These are phyloP conservation scores for Pyrenochaeta sp. DNA, from an alignment of 2,329 filamentous ascomycete genomes.

Conservation along the genomic window DNA sequence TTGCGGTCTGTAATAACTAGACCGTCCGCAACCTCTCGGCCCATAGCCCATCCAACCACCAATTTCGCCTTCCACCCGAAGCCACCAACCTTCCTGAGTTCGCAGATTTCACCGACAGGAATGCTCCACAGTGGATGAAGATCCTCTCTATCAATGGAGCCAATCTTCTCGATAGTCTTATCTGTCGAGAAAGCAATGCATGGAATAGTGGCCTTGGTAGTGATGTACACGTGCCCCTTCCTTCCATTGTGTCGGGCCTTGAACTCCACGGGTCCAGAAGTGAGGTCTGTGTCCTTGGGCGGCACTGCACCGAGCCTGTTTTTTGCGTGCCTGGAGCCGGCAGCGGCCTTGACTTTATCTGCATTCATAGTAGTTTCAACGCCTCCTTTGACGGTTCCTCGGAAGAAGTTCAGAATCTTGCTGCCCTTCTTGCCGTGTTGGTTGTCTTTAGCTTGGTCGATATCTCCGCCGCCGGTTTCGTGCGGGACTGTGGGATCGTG, in stretches of 20 bases:
- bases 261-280: slow-evolving; percentile 78
- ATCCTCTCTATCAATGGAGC: slow-evolving; percentile 59
- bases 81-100: slow-evolving; percentile 81
- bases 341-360: slow-evolving; percentile 74
- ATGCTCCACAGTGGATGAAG: slow-evolving; percentile 72
- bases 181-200: slow-evolving; percentile 72
- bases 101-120: slow-evolving; percentile 73
- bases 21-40: slow-evolving; percentile 77
- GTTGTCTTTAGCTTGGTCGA: slow-evolving; percentile 58
- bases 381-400: slow-evolving; percentile 72
- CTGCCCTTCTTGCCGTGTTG: slow-evolving; percentile 59
- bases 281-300: slow-evolving; percentile 52
- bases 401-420: slow-evolving; percentile 71
- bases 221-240: slow-evolving; percentile 76
- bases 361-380: slow-evolving; percentile 77
- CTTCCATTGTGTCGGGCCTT: slow-evolving; percentile 74
- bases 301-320: slow-evolving; percentile 76
- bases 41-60: slow-evolving; percentile 80
- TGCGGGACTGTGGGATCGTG: slow-evolving; percentile 57
- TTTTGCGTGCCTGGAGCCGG: slow-evolving; percentile 68
- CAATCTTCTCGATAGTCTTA: slow-evolving; percentile 55
- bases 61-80: slow-evolving; percentile 87
- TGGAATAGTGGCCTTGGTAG: slow-evolving; percentile 71
- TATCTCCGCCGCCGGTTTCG: slow-evolving; percentile 61
- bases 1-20: slow-evolving; percentile 70